phyloP scores from a whole-genome alignment of 495 filamentous ascomycete species.

The Daldinia vernicosa region DNA sequence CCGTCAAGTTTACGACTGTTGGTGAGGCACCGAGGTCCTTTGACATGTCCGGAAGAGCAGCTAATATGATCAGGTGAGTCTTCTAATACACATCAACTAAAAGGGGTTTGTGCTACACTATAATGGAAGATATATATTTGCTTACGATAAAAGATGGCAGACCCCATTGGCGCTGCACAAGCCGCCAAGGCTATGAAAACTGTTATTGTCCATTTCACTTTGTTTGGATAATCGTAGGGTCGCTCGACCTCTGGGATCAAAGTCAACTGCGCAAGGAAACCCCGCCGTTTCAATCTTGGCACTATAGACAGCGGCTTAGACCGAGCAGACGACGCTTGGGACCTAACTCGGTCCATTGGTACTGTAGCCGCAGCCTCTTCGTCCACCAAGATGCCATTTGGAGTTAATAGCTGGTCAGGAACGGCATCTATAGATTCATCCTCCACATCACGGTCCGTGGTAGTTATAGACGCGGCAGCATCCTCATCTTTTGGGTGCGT shows the following conservation, averaged over 20 bases:
- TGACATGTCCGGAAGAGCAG: slow-evolving; percentile 76
- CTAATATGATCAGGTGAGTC: slow-evolving; percentile 52
- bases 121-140: slow-evolving; percentile 29
- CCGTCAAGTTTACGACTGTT: slow-evolving; percentile 82
- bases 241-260: slow-evolving; percentile 84
- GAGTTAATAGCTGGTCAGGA: slow-evolving; percentile 23
- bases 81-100: slow-evolving; percentile 7
- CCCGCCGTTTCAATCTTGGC: slow-evolving; percentile 73
- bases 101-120: slow-evolving; percentile 1
- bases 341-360: slow-evolving; percentile 32
- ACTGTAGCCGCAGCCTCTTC: slow-evolving; percentile 32
- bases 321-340: slow-evolving; percentile 51
- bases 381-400: slow-evolving; percentile 31
- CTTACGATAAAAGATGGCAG: slow-evolving; percentile 84
- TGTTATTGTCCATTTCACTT: slow-evolving; percentile 87
- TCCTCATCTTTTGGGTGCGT: slow-evolving; percentile 18
- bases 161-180: slow-evolving; percentile 83
- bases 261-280: slow-evolving; percentile 75
- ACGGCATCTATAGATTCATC: slow-evolving; percentile 22
- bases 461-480: slow-evolving; percentile 21
- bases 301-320: slow-evolving; percentile 60
- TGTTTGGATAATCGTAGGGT: slow-evolving; percentile 74
- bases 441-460: slow-evolving; percentile 19
- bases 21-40: slow-evolving; percentile 68
- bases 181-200: slow-evolving; percentile 79